phyloP scores from a whole-genome alignment of 2,329 filamentous ascomycete species.

The Diplodia scrobiculata region DNA sequence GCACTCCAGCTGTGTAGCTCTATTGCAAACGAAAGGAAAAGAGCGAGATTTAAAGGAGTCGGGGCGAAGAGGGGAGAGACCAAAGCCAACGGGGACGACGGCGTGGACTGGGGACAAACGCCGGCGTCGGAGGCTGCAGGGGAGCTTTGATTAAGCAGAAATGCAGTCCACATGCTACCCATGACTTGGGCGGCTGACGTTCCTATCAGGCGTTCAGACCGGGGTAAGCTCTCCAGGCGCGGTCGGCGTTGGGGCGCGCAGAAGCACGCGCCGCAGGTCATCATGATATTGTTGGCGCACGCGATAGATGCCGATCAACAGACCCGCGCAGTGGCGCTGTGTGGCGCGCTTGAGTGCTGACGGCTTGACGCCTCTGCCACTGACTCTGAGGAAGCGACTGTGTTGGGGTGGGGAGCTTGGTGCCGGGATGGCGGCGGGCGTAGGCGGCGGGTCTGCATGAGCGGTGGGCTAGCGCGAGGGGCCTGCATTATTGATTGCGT shows the following conservation, averaged over 20 bases:
- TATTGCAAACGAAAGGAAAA: background rate
- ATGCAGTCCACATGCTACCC: slow-evolving; percentile 6
- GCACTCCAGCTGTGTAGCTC: background rate
- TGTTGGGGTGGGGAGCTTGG: background rate
- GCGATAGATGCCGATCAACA: slow-evolving; percentile 7
- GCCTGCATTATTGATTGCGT: background rate
- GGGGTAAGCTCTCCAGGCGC: background rate
- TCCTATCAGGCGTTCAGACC: slow-evolving; percentile 19
- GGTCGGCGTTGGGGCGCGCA: background rate
- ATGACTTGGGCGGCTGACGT: slow-evolving; percentile 27
- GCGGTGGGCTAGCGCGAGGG: background rate
- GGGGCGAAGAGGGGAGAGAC: slow-evolving; percentile 8
- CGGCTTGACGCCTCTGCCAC: slow-evolving; percentile 5
- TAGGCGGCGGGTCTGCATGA: background rate
- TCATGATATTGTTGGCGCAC: slow-evolving; percentile 8
- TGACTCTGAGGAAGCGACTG: slow-evolving; percentile 9
- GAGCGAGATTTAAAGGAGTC: background rate
- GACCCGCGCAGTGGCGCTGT: background rate
- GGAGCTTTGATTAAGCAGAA: slow-evolving; percentile 20
- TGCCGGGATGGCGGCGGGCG: background rate
- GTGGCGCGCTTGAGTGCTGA: slow-evolving; percentile 14
- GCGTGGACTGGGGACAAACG: background rate
- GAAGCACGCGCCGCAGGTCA: slow-evolving; percentile 18
- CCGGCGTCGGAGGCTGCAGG: background rate
- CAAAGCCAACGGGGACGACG: background rate